Evolutionary conservation across 2,329 filamentous ascomycete species (phyloP).

Genomic region (Amesomyces nigricolor): DNA sequence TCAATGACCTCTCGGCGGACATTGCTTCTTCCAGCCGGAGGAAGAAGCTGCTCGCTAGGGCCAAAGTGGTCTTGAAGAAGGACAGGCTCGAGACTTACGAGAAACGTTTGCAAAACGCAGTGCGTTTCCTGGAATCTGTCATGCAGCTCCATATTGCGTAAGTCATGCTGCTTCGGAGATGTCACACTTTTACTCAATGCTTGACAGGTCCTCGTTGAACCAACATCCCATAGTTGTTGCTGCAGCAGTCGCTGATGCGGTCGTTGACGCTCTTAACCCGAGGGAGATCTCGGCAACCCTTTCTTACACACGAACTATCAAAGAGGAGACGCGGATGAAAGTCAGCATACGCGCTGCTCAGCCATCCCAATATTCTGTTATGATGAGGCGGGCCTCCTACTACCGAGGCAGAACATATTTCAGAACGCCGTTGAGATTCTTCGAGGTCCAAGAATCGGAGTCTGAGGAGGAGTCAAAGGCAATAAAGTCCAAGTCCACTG

Average conservation of each 20-base stretch:
- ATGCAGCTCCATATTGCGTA: neutral
- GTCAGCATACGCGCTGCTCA: no score
- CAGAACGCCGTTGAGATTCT: no score
- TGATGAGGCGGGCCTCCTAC: no score
- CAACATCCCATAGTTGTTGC: neutral
- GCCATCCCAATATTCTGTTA: no score
- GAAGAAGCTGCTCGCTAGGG: neutral
- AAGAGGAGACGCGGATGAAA: no score
- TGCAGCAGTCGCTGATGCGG: neutral
- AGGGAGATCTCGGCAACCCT: no score
- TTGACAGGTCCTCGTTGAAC: neutral
- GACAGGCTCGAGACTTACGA: conserved; percentile 1
- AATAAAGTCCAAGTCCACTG: no score
- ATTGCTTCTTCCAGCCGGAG: conserved; percentile 3
- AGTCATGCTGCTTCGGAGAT: neutral
- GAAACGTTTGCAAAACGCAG: neutral
- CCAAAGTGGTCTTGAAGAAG: conserved; percentile 7
- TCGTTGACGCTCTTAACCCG: no score
- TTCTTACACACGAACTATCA: no score
- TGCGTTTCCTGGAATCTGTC: neutral
- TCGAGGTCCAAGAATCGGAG: no score
- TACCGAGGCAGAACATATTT: no score
- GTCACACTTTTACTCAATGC: neutral
- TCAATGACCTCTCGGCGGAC: neutral
- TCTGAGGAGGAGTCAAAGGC: no score